These are phyloP conservation scores for Papiliotrema terrestris DNA, from an alignment of 1,284 basidiomycete genomes.

Conservation along the genomic window DNA sequence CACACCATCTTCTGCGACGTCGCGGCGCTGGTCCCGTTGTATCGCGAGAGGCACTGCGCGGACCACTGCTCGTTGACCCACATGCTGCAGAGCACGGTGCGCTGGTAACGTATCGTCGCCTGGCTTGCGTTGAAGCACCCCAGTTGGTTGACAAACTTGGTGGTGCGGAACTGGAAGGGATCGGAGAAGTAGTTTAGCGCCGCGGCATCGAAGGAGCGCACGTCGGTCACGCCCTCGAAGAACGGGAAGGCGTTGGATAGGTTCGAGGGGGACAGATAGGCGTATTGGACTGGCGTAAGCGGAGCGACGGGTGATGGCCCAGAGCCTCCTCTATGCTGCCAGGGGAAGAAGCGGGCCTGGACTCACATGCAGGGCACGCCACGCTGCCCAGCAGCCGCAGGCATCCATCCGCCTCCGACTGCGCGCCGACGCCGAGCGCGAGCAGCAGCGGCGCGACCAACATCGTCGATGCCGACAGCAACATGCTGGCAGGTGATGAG, in stretches of 20 bases:
- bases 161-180: constrained; percentile 35
- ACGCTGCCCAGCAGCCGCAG: constrained; percentile 29
- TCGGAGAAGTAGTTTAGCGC: constrained; percentile 47
- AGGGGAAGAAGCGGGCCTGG: too few relatives aligned
- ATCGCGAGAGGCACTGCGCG: constrained; percentile 21
- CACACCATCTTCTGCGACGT: constrained; percentile 42
- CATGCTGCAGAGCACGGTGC: constrained; percentile 41
- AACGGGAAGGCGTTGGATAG: constrained; percentile 46
- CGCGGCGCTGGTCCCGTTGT: constrained; percentile 26
- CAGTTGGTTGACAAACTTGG: constrained; percentile 37
- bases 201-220: constrained; percentile 47
- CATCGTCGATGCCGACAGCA: too few relatives aligned
- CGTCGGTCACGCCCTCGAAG: constrained; percentile 43
- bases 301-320: too few relatives aligned
- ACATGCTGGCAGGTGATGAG: too few relatives aligned
- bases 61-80: constrained; percentile 37
- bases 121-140: constrained; percentile 35
- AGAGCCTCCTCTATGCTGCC: not conserved
- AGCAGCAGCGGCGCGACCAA: not conserved
- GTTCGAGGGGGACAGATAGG: constrained; percentile 45
- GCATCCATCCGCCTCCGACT: constrained; percentile 17
- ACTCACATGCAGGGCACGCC: constrained; percentile 39
- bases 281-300: constrained; percentile 28
- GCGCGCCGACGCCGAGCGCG: not conserved
- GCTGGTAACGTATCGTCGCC: constrained; percentile 34